Evolutionary conservation across 2,329 filamentous ascomycete species (phyloP), one percentile per base, ranked within the genome.

Genomic region (Calonectria naviculata): DNA sequence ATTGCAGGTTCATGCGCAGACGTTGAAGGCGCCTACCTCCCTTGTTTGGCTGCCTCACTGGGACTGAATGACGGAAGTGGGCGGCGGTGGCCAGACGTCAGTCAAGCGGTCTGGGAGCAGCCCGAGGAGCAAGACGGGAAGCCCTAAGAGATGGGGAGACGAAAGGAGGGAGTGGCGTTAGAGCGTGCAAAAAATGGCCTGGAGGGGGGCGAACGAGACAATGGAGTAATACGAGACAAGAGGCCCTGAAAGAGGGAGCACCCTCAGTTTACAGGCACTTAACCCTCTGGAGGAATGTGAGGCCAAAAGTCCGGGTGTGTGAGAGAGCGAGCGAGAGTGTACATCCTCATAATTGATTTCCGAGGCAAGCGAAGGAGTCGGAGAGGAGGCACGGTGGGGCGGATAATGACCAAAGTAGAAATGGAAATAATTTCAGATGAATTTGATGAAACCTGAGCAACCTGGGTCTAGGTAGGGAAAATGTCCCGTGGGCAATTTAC

Each of bases 21-120:
- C 42, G 44, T 60, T 54, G 44, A 62, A 36, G 38, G 54, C 61
- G 36, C 44, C n/a, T 42, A 24, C 47, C 34, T 65, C 36, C 60
- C 42, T 44, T 36, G 54, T 38, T 41, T 29, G 49, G 58, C 60
- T 71, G 65, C 60, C 60, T 68, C 47, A 52, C 42, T 58, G 36
- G 44, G 49, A 62, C 38, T 38, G 49, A 56, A 61, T 63, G 41
- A n/a, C 56, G 19, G 58, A 36, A 49, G 49, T 70, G 58, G 47
- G 58, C 47, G 36, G 60, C 28, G 52, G 67, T 69, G 67, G 62
- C 46, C 46, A 49, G 36, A 47, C 31, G 58, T 29, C 15, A 68
- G 61, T 65, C 49, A 71, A 52, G 69, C 69, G 69, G 69, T 71
- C 65, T 71, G 69, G 65, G 17, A 28, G 10, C 38, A 29, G 9